Base-by-base conservation (phyloP, 164 flowering plant species). In the Magnolia changhungtana region DNA sequence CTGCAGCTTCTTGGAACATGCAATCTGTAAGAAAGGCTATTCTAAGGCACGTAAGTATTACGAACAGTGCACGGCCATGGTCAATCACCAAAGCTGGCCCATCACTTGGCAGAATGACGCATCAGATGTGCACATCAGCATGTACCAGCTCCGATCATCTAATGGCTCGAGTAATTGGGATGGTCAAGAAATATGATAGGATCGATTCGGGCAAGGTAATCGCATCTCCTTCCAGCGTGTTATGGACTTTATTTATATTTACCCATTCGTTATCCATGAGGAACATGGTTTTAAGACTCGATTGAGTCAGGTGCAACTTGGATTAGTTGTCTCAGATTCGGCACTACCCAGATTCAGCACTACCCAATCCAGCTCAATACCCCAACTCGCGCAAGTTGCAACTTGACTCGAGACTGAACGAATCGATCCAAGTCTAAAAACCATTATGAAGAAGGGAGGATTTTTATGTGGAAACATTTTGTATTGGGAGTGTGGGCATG, bases 171-270 rank as follows among this genome's bases (percentile, higher is more conserved):
- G 97, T 91, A 45, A 78, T 91, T 66, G 82, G 74, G 20, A 81
- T 92, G 81, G 94, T 91, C 45, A 91, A 90, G 88, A 86, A 88
- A 69, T 90, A 84, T 78, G 92, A 87, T 75, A 87, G 79, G 68
- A 83, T 83, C 27, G 91, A 91, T 80, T 80, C 86, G 72, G 29
- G 79, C 52, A 88, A 87, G 92, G 95, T 92, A 81, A 72, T 74
- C 52, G 66, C 19, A 5, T 64, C 10, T 21, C 6, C 10, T 64
- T 64, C 24, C 61, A 55, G 45, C 7, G 7, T 37, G 45, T 37
- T 37, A 37, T 37, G 45, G 45, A 37, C 45, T 37, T 37, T 5
- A 27, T 27, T 0, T 37, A 37, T 37, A 37, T 37, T 4, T 37
- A 37, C 7, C 45, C 45, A 37, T 3, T 37, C 45, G 0, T 5